Evolutionary conservation across 2,329 filamentous ascomycete genomes (phyloP).

Genomic region (Aspergillus amoenus): DNA sequence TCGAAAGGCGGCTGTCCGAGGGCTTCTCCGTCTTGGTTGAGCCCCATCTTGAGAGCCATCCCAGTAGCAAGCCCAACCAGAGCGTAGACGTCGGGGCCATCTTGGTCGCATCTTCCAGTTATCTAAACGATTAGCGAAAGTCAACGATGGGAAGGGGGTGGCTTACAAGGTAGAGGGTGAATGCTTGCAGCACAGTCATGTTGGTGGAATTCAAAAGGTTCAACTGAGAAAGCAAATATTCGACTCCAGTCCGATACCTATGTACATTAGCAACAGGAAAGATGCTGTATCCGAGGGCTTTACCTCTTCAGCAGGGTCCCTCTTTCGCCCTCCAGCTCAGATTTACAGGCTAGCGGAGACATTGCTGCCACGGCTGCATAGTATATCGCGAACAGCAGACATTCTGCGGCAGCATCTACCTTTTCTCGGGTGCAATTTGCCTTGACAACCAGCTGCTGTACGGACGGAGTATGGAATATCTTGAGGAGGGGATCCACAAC

Average conservation of each 20-base stretch:
- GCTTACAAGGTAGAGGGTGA: conserved; percentile 22
- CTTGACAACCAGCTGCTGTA: conserved; percentile 49
- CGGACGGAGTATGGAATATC: conserved; percentile 54
- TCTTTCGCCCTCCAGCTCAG: conserved; percentile 16
- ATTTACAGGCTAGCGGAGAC: conserved; percentile 13
- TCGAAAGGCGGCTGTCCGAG: conserved; percentile 15
- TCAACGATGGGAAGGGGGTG: too few relatives aligned
- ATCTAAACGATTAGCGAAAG: conserved; percentile 11
- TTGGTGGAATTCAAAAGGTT: conserved; percentile 14
- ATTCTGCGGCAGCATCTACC: conserved; percentile 1
- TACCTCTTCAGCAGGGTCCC: conserved; percentile 13
- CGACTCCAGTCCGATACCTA: conserved; percentile 21
- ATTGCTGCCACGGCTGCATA: conserved; percentile 18
- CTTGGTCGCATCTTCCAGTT: conserved; percentile 13
- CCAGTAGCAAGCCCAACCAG: conserved; percentile 13
- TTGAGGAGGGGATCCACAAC: conserved; percentile 57
- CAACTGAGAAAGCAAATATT: conserved; percentile 14
- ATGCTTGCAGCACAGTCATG: conserved; percentile 20
- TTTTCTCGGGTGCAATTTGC: conserved; percentile 21
- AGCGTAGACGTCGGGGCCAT: conserved; percentile 13
- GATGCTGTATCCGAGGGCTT: neutral
- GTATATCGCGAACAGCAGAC: conserved; percentile 20
- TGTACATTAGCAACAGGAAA: neutral
- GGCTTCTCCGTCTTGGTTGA: conserved; percentile 13
- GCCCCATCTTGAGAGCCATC: conserved; percentile 14